These are phyloP conservation scores for Podila clonocystis DNA, from an alignment of 192 early-diverging fungal species.

Conservation along the genomic window DNA sequence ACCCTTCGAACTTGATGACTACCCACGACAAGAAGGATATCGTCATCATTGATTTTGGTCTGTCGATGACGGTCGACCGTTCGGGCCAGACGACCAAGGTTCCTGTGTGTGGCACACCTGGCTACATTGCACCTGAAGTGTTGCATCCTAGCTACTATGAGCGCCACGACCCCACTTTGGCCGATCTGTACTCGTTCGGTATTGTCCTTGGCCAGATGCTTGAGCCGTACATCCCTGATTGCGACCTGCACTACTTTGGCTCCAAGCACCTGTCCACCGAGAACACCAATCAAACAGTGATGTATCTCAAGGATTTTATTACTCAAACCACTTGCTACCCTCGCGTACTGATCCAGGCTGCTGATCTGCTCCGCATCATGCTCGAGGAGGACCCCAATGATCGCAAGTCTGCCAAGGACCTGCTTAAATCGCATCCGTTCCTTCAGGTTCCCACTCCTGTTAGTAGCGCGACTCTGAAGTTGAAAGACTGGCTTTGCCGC, in stretches of 20 bases:
- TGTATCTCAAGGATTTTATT: constrained; percentile 61
- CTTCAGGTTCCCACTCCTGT: background rate
- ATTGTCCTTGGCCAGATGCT: constrained; percentile 79
- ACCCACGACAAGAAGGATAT: constrained; percentile 56
- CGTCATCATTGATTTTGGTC: constrained; percentile 81
- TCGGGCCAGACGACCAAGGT: constrained; percentile 39
- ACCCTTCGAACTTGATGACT: constrained; percentile 70
- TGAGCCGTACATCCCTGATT: constrained; percentile 73
- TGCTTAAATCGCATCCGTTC: constrained; percentile 69
- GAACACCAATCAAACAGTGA: constrained; percentile 72
- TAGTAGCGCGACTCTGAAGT: constrained; percentile 9
- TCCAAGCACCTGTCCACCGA: constrained; percentile 69
- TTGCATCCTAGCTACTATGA: constrained; percentile 39
- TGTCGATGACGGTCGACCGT: constrained; percentile 61
- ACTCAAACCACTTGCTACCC: constrained; percentile 54
- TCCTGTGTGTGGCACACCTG: constrained; percentile 75
- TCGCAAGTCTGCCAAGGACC: constrained; percentile 65
- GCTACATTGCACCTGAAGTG: constrained; percentile 78
- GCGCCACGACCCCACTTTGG: constrained; percentile 51
- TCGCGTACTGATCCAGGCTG: constrained; percentile 63
- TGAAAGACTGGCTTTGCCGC: constrained; percentile 36
- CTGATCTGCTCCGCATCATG: constrained; percentile 67
- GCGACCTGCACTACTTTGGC: constrained; percentile 74
- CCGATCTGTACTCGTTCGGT: constrained; percentile 78
- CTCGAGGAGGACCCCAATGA: constrained; percentile 62